phyloP scores from a whole-genome alignment of 1,284 basidiomycete species.

The Moesziomyces globuligerus region DNA sequence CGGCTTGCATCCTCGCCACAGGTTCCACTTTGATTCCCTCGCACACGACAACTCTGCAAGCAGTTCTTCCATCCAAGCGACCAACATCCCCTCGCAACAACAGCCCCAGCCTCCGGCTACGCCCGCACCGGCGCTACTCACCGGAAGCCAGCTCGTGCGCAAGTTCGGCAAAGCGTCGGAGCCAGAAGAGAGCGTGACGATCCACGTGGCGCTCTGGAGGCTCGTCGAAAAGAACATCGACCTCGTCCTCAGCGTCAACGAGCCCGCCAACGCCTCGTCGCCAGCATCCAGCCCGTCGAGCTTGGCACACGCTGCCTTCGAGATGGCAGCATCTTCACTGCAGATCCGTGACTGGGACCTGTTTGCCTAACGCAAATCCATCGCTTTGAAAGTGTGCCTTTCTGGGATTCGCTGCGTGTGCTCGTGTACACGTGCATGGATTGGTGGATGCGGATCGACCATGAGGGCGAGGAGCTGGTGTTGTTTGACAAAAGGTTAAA shows the following conservation, averaged over 20 bases:
- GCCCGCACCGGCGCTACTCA: slow-evolving; percentile 43
- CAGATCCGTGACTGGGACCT: slow-evolving; percentile 35
- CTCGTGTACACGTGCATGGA: too few species aligned
- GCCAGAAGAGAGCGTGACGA: slow-evolving; percentile 49
- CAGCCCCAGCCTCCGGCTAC: slow-evolving; percentile 18
- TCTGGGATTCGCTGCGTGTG: too few species aligned
- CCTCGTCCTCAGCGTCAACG: slow-evolving; percentile 63
- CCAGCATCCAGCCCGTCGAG: neutral
- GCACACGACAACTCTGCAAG: slow-evolving; percentile 89
- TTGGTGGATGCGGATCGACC: too few species aligned
- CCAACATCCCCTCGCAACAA: slow-evolving; percentile 60
- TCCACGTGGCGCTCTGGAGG: slow-evolving; percentile 63
- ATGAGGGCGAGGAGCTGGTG: neutral
- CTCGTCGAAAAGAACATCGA: slow-evolving; percentile 58
- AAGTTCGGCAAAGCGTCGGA: slow-evolving; percentile 59
- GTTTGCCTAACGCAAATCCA: slow-evolving; percentile 24
- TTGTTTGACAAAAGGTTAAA: too few species aligned
- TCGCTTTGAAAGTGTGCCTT: too few species aligned
- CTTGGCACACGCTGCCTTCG: slow-evolving; percentile 27
- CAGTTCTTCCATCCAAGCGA: slow-evolving; percentile 70
- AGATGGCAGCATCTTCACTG: slow-evolving; percentile 24
- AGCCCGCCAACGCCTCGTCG: slow-evolving; percentile 23
- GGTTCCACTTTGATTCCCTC: slow-evolving; percentile 90
- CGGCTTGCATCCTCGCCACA: slow-evolving; percentile 57
- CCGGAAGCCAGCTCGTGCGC: slow-evolving; percentile 54